Conservation (phyloP, 352 stramenopile species). For the Pythium folliculosum region DNA sequence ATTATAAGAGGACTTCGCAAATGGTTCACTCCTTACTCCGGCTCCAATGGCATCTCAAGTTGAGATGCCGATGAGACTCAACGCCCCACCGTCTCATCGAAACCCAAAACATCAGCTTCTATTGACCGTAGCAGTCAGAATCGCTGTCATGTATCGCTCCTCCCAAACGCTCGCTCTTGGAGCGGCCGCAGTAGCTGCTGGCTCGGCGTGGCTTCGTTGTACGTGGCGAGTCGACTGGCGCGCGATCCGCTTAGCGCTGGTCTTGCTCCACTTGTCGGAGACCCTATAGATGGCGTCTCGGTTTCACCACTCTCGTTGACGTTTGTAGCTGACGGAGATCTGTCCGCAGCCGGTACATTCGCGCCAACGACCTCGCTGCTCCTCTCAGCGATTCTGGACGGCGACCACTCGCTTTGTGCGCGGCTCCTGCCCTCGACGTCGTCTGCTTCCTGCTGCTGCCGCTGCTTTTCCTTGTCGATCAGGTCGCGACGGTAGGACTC, state of each 20-base stretch:
- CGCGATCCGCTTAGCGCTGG: not conserved
- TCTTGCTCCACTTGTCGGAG: not conserved
- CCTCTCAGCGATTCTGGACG: too few species aligned
- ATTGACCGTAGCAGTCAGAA: too few species aligned
- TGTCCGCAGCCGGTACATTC: too few species aligned
- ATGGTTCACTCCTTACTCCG: too few species aligned
- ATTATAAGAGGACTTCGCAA: too few species aligned
- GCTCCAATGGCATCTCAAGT: too few species aligned
- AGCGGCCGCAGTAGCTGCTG: not conserved
- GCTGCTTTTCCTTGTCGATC: conserved; percentile 11
- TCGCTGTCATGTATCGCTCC: too few species aligned
- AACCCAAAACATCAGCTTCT: too few species aligned
- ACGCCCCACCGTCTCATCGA: too few species aligned
- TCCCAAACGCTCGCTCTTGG: too few species aligned
- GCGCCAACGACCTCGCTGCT: too few species aligned
- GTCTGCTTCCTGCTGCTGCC: not conserved
- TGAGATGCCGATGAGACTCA: too few species aligned
- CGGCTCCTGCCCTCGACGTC: not conserved
- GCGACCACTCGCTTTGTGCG: not conserved
- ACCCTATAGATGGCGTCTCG: not conserved
- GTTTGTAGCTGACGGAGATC: not conserved
- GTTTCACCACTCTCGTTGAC: not conserved
- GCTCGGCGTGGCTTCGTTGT: conserved; percentile 5
- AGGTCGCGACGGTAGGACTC: conserved; percentile 13
- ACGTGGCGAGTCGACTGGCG: not conserved